phyloP scores from a whole-genome alignment of 805 yeast genomes.

The Metschnikowia lachancei region DNA sequence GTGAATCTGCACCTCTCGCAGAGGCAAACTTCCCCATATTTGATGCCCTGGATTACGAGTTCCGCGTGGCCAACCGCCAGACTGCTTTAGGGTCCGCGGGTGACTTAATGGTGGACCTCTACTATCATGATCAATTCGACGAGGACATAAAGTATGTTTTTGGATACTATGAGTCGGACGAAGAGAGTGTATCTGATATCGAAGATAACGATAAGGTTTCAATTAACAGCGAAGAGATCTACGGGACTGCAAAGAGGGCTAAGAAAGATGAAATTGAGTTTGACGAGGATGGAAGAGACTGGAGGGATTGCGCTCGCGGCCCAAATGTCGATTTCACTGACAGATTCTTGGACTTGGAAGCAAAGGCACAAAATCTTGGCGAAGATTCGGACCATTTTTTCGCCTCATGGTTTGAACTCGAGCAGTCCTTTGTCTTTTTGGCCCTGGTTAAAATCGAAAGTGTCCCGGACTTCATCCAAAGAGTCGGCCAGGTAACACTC shows the following conservation, averaged over 20 bases:
- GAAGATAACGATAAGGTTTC: slow-evolving; percentile 10
- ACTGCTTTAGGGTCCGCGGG: slow-evolving; percentile 15
- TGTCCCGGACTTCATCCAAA: slow-evolving; percentile 22
- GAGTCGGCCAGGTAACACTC: slow-evolving; percentile 41
- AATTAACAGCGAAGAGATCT: slow-evolving; percentile 9
- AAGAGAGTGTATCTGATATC: slow-evolving; percentile 11
- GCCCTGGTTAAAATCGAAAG: slow-evolving; percentile 27
- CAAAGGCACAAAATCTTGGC: slow-evolving; percentile 17
- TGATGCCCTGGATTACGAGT: slow-evolving; percentile 12
- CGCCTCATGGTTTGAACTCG: slow-evolving; percentile 25
- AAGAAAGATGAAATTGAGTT: slow-evolving; percentile 39
- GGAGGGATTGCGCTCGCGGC: slow-evolving; percentile 71
- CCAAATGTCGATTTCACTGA: slow-evolving; percentile 38
- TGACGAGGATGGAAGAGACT: slow-evolving; percentile 62
- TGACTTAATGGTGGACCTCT: slow-evolving; percentile 53
- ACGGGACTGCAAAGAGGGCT: slow-evolving; percentile 22
- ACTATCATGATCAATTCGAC: slow-evolving; percentile 62
- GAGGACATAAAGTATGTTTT: slow-evolving; percentile 64
- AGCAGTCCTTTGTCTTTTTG: slow-evolving; percentile 25
- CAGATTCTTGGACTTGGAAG: slow-evolving; percentile 21
- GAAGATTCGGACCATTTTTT: slow-evolving; percentile 30
- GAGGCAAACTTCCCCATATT: slow-evolving; percentile 11
- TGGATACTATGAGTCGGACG: slow-evolving; percentile 45
- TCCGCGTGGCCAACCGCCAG: slow-evolving; percentile 10
- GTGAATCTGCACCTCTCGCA: slow-evolving; percentile 5